Conservation (phyloP, 352 stramenopile genomes). For the Bremia lactucae region DNA sequence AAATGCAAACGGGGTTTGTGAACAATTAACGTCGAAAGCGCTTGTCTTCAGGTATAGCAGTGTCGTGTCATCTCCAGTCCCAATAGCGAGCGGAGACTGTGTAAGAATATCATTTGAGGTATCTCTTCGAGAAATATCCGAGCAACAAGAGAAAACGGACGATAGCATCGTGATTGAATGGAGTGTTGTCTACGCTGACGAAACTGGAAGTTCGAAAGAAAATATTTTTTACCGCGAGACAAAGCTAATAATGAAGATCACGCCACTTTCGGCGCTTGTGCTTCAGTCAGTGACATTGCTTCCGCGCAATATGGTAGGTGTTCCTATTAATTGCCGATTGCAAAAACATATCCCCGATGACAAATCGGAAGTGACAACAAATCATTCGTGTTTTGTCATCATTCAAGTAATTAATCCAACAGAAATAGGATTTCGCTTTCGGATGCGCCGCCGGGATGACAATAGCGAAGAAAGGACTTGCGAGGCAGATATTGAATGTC, state of each 20-base stretch:
- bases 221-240: conserved; percentile 43
- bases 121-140: conserved; percentile 12
- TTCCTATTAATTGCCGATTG: not conserved
- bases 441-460: conserved; percentile 14
- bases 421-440: conserved; percentile 53
- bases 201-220: conserved; percentile 1
- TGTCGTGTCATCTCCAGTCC: conserved; percentile 13
- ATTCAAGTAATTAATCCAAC: conserved; percentile 59
- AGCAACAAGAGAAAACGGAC: conserved; percentile 14
- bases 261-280: conserved; percentile 40
- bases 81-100: conserved; percentile 23
- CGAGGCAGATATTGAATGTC: conserved; percentile 37
- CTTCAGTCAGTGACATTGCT: conserved; percentile 31
- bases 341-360: not conserved
- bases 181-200: conserved; percentile 47
- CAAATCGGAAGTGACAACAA: conserved; percentile 18
- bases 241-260: conserved; percentile 32
- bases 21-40: conserved; percentile 10
- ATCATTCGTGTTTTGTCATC: conserved; percentile 39
- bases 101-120: conserved; percentile 32
- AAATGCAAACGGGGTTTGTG: not conserved
- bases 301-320: conserved; percentile 18
- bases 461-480: conserved; percentile 6
- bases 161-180: conserved; percentile 45
- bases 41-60: conserved; percentile 14